A percentile compares a stretch with the other conserved stretches of the same genome.
Evolutionary conservation across 306 rosid species (phyloP).

Genomic region (Fragaria ananassa): DNA sequence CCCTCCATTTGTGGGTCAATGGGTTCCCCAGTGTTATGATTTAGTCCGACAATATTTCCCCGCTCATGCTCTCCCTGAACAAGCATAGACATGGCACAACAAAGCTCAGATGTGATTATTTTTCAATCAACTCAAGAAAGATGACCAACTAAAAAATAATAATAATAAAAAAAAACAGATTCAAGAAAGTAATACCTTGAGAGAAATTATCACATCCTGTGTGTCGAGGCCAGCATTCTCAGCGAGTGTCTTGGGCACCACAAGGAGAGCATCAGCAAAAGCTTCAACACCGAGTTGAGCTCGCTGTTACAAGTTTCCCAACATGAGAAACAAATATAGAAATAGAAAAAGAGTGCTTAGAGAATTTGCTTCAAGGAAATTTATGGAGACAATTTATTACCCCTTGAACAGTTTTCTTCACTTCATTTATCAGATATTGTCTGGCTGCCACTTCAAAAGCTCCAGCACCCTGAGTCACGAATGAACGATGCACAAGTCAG

Average conservation of each 20-base stretch:
- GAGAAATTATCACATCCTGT: slow-evolving; percentile 86
- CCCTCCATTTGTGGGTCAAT: slow-evolving; percentile 95
- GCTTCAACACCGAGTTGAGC: slow-evolving; percentile 97
- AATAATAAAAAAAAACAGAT: neutral
- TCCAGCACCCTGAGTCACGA: slow-evolving; percentile 78
- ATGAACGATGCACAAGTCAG: neutral
- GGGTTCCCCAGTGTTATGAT: slow-evolving; percentile 84
- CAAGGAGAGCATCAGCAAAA: slow-evolving; percentile 97
- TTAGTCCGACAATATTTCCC: slow-evolving; percentile 80
- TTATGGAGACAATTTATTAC: slow-evolving; percentile 39
- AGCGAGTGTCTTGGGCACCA: slow-evolving; percentile 92
- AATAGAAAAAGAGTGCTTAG: neutral
- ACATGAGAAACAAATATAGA: neutral
- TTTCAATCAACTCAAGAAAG: neutral
- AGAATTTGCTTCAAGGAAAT: neutral
- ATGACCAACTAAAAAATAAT: neutral
- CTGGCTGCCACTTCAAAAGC: slow-evolving; percentile 98
- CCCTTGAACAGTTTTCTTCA: slow-evolving; percentile 94
- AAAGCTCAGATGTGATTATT: neutral
- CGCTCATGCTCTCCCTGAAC: slow-evolving; percentile 89
- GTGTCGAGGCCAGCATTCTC: slow-evolving; percentile 97
- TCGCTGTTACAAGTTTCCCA: slow-evolving; percentile 58
- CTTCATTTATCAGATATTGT: slow-evolving; percentile 71
- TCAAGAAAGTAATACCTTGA: slow-evolving; percentile 42
- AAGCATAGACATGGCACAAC: slow-evolving; percentile 14